Evolutionary conservation across 2,329 filamentous ascomycete species (phyloP).

Genomic region (Ascochyta lentis): DNA sequence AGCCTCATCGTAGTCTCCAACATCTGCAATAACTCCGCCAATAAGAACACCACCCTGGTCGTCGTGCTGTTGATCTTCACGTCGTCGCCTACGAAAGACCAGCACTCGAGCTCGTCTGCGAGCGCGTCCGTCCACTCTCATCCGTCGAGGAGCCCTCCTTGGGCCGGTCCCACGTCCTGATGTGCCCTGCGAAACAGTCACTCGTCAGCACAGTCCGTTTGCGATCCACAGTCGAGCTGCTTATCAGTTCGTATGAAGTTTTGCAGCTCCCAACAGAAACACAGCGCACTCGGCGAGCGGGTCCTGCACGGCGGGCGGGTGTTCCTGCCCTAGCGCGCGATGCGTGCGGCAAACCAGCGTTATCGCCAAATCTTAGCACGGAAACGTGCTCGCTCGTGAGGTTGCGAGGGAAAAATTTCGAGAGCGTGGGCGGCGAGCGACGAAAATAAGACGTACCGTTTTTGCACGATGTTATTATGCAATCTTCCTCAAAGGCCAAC

Average conservation of each 20-base stretch:
- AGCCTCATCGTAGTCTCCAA: conserved; percentile 16
- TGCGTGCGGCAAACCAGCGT: conserved; percentile 9
- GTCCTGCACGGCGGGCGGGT: conserved; percentile 16
- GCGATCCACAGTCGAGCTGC: conserved; percentile 23
- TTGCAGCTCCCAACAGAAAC: conserved; percentile 20
- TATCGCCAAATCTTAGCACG: conserved; percentile 11
- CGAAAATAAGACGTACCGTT: conserved; percentile 68
- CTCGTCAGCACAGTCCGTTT: conserved; percentile 22
- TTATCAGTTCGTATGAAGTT: conserved; percentile 18
- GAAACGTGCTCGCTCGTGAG: conserved; percentile 10
- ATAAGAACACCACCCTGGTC: background rate
- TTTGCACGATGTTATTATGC: conserved; percentile 90
- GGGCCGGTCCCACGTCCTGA: conserved; percentile 76
- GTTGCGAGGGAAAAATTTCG: conserved; percentile 13
- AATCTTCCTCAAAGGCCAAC: conserved; percentile 91
- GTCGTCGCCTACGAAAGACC: conserved; percentile 1
- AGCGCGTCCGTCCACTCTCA: conserved; percentile 33
- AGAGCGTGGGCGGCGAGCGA: conserved; percentile 5
- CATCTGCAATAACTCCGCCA: conserved; percentile 3
- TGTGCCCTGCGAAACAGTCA: conserved; percentile 64
- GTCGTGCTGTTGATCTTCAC: background rate
- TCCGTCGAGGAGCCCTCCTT: conserved; percentile 52
- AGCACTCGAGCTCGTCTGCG: conserved; percentile 6
- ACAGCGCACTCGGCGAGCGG: conserved; percentile 16
- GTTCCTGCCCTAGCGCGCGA: conserved; percentile 18